Evolutionary conservation across 108 stramenopile species (phyloP).

Genomic region (Nitzschia palea): DNA sequence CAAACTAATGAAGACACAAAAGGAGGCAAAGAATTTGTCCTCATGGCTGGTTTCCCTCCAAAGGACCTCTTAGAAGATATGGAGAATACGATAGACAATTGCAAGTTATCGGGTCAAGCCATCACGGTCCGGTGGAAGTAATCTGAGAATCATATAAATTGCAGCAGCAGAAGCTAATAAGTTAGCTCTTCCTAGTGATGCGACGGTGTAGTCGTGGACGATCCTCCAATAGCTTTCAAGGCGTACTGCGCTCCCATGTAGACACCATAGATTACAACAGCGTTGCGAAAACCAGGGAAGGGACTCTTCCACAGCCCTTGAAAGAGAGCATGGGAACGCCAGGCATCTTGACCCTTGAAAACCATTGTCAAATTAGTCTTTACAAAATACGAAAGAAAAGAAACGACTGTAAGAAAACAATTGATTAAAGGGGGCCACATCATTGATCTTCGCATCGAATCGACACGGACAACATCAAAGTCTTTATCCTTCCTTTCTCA

Average conservation of each 20-base stretch:
- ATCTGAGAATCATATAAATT: background rate
- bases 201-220: constrained; percentile 2
- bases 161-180: background rate
- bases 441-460: no score
- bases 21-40: constrained; percentile 61
- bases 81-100: constrained; percentile 61
- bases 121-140: constrained; percentile 76
- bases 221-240: constrained; percentile 35
- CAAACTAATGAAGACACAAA: constrained; percentile 65
- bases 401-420: no score
- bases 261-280: constrained; percentile 73
- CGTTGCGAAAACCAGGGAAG: constrained; percentile 83
- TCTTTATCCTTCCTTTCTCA: no score
- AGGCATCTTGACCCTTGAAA: constrained; percentile 88
- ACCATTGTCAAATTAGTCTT: constrained; percentile 72
- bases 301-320: constrained; percentile 77
- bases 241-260: constrained; percentile 65
- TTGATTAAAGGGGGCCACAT: no score
- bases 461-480: no score
- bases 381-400: no score
- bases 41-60: constrained; percentile 85
- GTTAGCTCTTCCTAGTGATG: constrained; percentile 18
- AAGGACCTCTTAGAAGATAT: constrained; percentile 64
- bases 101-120: constrained; percentile 63
- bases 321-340: constrained; percentile 80